Percentiles rank a stretch among this genome's conserved stretches.
Conservation (phyloP, 331 rosid genomes). For the Cydonia oblonga region DNA sequence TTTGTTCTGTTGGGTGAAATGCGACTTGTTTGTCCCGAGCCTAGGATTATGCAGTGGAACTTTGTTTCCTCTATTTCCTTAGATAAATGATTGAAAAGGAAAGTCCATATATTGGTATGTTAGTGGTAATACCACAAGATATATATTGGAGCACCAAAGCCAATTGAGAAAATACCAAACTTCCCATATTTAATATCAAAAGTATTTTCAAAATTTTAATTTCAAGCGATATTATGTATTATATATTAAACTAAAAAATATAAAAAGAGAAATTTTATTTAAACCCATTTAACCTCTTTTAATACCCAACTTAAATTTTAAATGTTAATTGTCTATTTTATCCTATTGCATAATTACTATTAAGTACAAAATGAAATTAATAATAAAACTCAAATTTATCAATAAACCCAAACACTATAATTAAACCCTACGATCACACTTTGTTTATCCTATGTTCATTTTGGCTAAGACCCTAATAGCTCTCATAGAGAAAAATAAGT, state of each 20-base stretch:
- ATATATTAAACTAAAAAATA: not conserved
- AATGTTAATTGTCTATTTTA: too few species aligned
- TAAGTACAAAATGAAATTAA: too few species aligned
- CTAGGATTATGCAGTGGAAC: not conserved
- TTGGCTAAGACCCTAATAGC: too few species aligned
- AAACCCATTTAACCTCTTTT: too few species aligned
- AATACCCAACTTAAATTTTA: too few species aligned
- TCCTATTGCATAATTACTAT: too few species aligned
- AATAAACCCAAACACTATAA: too few species aligned
- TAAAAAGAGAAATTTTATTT: too few species aligned
- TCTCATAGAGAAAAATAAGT: too few species aligned
- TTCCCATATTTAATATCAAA: not conserved
- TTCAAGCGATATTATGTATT: not conserved
- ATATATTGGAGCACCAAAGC: slow-evolving; percentile 3
- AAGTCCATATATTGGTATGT: not conserved
- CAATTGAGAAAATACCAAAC: not conserved
- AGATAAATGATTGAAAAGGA: slow-evolving; percentile 3
- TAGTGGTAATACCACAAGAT: slow-evolving; percentile 3
- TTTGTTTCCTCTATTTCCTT: not conserved
- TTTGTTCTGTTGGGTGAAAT: not conserved
- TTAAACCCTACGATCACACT: too few species aligned
- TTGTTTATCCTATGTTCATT: too few species aligned
- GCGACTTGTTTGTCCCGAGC: not conserved
- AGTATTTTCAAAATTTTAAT: not conserved
- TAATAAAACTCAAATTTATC: too few species aligned